phyloP scores from a whole-genome alignment of 1,284 basidiomycete genomes.

The Abortiporus biennis region DNA sequence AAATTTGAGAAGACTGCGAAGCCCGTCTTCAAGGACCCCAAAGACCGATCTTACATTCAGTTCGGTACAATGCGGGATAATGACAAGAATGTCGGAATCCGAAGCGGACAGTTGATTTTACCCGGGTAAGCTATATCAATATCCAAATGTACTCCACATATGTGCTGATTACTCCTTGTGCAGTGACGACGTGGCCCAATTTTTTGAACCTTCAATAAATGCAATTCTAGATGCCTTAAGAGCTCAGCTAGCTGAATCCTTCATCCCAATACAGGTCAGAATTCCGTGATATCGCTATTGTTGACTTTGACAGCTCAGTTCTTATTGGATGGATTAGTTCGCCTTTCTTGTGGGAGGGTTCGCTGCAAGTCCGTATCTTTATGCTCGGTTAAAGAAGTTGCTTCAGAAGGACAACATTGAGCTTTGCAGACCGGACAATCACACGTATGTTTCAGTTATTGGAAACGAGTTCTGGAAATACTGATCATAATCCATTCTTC shows the following conservation, averaged over 20 bases:
- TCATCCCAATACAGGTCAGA: too few species aligned
- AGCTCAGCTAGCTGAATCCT: not conserved
- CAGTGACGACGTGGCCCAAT: not conserved
- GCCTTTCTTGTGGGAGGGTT: constrained; percentile 7
- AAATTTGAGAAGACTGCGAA: constrained; percentile 37
- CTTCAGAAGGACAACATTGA: not conserved
- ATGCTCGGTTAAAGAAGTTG: not conserved
- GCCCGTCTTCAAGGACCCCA: constrained; percentile 30
- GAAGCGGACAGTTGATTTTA: constrained; percentile 32
- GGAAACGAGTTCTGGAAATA: not conserved
- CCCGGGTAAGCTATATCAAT: constrained; percentile 24
- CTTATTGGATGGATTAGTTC: too few species aligned
- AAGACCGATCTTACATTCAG: constrained; percentile 32
- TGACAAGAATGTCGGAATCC: constrained; percentile 30
- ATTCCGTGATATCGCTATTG: too few species aligned
- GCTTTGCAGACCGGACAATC: not conserved
- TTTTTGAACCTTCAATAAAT: not conserved
- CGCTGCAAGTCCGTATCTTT: constrained; percentile 4
- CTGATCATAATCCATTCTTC: not conserved
- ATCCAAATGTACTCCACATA: not conserved
- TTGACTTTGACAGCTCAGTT: too few species aligned
- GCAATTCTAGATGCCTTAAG: not conserved
- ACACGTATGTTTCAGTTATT: not conserved
- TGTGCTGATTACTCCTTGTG: not conserved
- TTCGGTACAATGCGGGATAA: constrained; percentile 33